Base-by-base conservation (phyloP, 768 basidiomycete species). In the Nidularia pulvinata region DNA sequence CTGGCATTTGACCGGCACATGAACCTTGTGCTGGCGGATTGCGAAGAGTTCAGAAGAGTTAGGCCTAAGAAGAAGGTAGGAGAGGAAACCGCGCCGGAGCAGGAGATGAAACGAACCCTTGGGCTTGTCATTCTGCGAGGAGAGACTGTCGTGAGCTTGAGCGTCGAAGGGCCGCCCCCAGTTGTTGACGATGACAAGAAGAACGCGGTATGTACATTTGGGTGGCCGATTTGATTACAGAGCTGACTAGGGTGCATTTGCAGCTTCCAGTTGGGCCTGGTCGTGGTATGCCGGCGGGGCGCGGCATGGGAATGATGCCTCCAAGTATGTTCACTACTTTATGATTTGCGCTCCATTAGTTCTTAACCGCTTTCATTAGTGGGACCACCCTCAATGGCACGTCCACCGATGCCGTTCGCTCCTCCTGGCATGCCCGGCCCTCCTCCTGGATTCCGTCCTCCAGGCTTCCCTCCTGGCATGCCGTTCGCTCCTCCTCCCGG, bases 1-100 rank as follows among this genome's bases (percentile, higher is more conserved):
- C 89, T 99, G 69, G 97, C 97, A 50, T 99, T 98, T 69, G 97
- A 99, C 77, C 89, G 92, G 65, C 97, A 99, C 74, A 99, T 98
- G 97, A 99, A 99, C 75, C 80, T 99, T 61, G 97, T 99, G 45
- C 76, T 99, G 51, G 95, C 96, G 13, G 97, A 98, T 62, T 98
- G 95, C 66, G 97, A 99, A 72, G 97, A 99, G 73, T 99, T 98
- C 68, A 77, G 97, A 63, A 86, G 91, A 59, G 87, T 98, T 42
- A 78, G 91, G 59, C 89, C 90, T 37, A 98, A 98, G 80, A 94
- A 94, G 78, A 91, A 96, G 76, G 67, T 83, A 11, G 91, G 91
- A 30, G 87, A 85, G 73, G 91, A 88, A 67, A 81, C 84, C 4
- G 84, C 82, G 6, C 83, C 84, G 1, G 84, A 87, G 69, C 93